Base-by-base conservation (phyloP, 805 yeast genomes). In the Myxozyma vanderwaltii region DNA sequence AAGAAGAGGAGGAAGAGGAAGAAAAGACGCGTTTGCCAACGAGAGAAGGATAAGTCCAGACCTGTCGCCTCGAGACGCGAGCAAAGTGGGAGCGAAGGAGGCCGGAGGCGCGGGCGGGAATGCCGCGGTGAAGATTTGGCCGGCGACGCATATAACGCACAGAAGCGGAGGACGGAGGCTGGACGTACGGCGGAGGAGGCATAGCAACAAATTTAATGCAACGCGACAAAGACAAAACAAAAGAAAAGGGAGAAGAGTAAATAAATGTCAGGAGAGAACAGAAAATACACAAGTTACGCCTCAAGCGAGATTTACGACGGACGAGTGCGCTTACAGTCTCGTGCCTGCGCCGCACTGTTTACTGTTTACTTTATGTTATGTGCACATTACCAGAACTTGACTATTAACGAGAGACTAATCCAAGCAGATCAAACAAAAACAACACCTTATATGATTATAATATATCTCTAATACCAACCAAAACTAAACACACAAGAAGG, bases 161-260 rank as follows among this genome's bases (percentile, higher is more conserved):
- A 2, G 65, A 47, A 17, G 61, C 45, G 26, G 51, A 38, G 23
- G 64, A 23, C 43, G 65, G 63, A 4, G 65, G 63, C 49, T 62
- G 63, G 33, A 62, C 59, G 59, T 62, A 62, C 13, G 65, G 65
- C 7, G 65, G 65, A 35, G 65, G 65, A 12, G 65, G 65, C 65
- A 62, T 62, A 31, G 53, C 27, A 8, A 27, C 13, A 24, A 23
- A 23, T 13, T 15, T 33, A 29, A 26, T 12, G 12, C 24, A 24
- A 24, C 12, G 27, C 35, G 38, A n/a, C n/a, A n/a, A n/a, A n/a
- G n/a, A n/a, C n/a, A n/a, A n/a, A n/a, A n/a, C n/a, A n/a, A n/a
- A n/a, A 19, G 47, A 35, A 17, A 19, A 26, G 50, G 4, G 50
- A 19, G 41, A 21, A 21, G 15, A 33, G 5, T 23, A 36, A 36